These are phyloP conservation scores for Fraxinus anomala DNA, from an alignment of 257 asterid genomes.

Conservation along the genomic window DNA sequence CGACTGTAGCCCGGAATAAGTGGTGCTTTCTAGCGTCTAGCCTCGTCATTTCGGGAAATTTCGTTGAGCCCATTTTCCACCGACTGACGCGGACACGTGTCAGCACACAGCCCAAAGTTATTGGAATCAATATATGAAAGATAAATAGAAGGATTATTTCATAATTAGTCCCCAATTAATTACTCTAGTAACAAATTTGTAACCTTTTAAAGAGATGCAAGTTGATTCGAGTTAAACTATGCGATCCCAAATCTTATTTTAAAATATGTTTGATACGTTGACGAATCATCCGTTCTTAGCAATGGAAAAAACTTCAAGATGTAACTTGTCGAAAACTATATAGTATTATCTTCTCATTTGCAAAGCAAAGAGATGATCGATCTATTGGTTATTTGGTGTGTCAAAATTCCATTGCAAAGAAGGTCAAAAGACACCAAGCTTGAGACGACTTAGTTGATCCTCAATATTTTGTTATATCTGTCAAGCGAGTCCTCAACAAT, in stretches of 20 bases:
- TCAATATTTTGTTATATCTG: no score
- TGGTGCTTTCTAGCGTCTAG: conserved; percentile 13
- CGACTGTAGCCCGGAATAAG: neutral
- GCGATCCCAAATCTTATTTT: neutral
- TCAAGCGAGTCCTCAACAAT: no score
- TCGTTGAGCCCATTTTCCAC: conserved; percentile 13
- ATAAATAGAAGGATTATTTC: neutral
- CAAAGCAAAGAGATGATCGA: no score
- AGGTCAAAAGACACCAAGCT: no score
- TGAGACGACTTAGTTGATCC: no score
- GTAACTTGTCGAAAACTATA: no score
- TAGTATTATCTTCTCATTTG: no score
- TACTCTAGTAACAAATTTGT: neutral
- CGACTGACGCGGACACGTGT: conserved; percentile 14
- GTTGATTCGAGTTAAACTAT: neutral
- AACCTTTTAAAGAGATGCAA: neutral
- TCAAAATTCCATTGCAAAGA: no score
- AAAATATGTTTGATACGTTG: no score
- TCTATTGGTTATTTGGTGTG: no score
- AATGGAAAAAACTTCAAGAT: no score
- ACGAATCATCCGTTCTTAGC: neutral
- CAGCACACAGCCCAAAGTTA: neutral
- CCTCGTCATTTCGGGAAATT: conserved; percentile 26
- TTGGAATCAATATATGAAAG: neutral
- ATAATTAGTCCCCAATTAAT: neutral